A percentile compares a stretch with the other conserved stretches of the same genome.
Conservation (phyloP, 2,329 filamentous ascomycete genomes). For the Verticillium nubilum region DNA sequence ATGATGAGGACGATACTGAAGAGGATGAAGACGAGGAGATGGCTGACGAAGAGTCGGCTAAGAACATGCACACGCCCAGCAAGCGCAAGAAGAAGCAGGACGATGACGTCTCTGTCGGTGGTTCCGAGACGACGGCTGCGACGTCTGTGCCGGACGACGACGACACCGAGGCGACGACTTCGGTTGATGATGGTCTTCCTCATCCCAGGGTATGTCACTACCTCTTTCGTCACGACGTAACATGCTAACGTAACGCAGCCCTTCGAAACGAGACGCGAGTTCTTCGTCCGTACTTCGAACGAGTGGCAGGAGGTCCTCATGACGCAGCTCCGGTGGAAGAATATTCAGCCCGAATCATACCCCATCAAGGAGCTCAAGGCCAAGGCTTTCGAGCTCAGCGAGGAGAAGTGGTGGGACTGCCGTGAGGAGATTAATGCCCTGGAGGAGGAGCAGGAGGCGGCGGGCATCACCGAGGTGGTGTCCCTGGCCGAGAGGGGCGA, state of each 20-base stretch:
- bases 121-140: conserved; percentile 18
- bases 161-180: conserved; percentile 41
- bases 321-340: conserved; percentile 65
- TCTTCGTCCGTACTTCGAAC: conserved; percentile 80
- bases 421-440: conserved; percentile 86
- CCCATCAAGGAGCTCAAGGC: conserved; percentile 89
- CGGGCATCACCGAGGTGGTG: conserved; percentile 91
- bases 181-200: conserved; percentile 69
- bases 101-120: conserved; percentile 25
- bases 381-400: conserved; percentile 81
- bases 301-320: conserved; percentile 89
- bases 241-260: conserved; percentile 45
- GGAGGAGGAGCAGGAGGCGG: conserved; percentile 94
- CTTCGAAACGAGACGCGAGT: conserved; percentile 87
- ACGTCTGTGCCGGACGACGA: conserved; percentile 32
- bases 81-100: conserved; percentile 52
- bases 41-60: conserved; percentile 38
- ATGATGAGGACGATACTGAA: conserved; percentile 48
- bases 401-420: conserved; percentile 98
- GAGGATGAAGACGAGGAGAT: conserved; percentile 44
- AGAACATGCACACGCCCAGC: conserved; percentile 42
- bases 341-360: conserved; percentile 60
- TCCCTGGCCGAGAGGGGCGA: conserved; percentile 71
- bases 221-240: background rate
- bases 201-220: conserved; percentile 49